Conservation (phyloP, 2,329 filamentous ascomycete genomes). For the Paracamarosporium sp. region DNA sequence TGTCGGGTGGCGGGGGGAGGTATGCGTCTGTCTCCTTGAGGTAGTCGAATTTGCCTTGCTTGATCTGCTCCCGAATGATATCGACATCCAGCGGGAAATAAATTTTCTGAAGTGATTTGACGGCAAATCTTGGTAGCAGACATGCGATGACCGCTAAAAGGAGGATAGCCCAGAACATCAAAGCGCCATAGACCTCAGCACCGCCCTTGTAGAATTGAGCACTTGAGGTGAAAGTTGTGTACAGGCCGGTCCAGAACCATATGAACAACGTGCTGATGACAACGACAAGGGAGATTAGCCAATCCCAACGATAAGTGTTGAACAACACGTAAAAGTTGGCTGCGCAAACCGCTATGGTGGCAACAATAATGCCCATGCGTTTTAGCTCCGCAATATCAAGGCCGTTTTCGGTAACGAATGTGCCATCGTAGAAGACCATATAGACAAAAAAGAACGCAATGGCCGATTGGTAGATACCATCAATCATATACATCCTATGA, state of each 20-base stretch:
- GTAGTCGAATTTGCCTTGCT: constrained; percentile 80
- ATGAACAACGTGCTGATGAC: constrained; percentile 82
- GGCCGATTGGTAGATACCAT: constrained; percentile 93
- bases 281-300: constrained; percentile 87
- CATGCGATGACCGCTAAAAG: constrained; percentile 81
- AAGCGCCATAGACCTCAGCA: constrained; percentile 77
- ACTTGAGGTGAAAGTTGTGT: constrained; percentile 67
- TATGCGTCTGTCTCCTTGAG: constrained; percentile 64
- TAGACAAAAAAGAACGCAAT: constrained; percentile 95
- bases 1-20: constrained; percentile 52
- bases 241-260: constrained; percentile 96
- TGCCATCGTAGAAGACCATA: constrained; percentile 73
- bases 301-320: constrained; percentile 98
- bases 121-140: constrained; percentile 83
- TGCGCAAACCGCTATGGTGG: constrained; percentile 80
- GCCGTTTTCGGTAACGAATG: constrained; percentile 75
- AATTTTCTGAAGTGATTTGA: constrained; percentile 91
- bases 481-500: constrained; percentile 79
- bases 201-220: constrained; percentile 78
- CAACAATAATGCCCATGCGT: constrained; percentile 87
- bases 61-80: constrained; percentile 92
- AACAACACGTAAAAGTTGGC: constrained; percentile 95
- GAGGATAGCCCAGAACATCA: constrained; percentile 87
- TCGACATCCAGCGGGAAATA: constrained; percentile 93
- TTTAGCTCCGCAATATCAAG: constrained; percentile 78